These are phyloP conservation scores for Incumbomyces lentus DNA, from an alignment of 2,329 filamentous ascomycete genomes.

Conservation along the genomic window DNA sequence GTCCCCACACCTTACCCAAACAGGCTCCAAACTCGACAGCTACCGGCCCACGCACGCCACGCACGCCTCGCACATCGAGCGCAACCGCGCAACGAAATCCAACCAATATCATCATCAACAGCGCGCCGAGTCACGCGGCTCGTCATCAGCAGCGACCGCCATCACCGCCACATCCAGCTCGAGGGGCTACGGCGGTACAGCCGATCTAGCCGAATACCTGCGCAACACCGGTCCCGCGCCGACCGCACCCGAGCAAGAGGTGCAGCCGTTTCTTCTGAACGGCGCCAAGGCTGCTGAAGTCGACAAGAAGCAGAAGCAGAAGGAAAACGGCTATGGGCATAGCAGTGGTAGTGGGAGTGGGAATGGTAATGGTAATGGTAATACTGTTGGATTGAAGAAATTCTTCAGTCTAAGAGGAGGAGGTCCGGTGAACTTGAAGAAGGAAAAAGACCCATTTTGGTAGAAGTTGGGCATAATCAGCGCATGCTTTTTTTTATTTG, in stretches of 20 bases:
- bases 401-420: slow-evolving; percentile 26
- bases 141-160: not conserved
- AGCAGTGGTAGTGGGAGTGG: not conserved
- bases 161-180: not conserved
- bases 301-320: slow-evolving; percentile 13
- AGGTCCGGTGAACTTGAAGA: too few relatives aligned
- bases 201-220: slow-evolving; percentile 64
- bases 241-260: slow-evolving; percentile 7
- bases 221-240: slow-evolving; percentile 55
- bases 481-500: too few relatives aligned
- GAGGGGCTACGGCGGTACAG: slow-evolving; percentile 34
- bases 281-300: not conserved
- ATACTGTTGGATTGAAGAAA: slow-evolving; percentile 25
- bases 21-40: slow-evolving; percentile 25
- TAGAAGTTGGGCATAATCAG: too few relatives aligned
- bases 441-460: too few relatives aligned
- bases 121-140: slow-evolving; percentile 1
- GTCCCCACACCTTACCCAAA: slow-evolving; percentile 19
- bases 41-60: slow-evolving; percentile 24
- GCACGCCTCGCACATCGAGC: slow-evolving; percentile 30
- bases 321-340: too few relatives aligned
- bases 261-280: slow-evolving; percentile 10
- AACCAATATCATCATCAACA: slow-evolving; percentile 11
- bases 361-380: not conserved
- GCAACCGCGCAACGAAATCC: slow-evolving; percentile 24